Evolutionary conservation across 2,329 filamentous ascomycete species (phyloP), one percentile per base, ranked within the genome.

Genomic region (Capronia coronata): DNA sequence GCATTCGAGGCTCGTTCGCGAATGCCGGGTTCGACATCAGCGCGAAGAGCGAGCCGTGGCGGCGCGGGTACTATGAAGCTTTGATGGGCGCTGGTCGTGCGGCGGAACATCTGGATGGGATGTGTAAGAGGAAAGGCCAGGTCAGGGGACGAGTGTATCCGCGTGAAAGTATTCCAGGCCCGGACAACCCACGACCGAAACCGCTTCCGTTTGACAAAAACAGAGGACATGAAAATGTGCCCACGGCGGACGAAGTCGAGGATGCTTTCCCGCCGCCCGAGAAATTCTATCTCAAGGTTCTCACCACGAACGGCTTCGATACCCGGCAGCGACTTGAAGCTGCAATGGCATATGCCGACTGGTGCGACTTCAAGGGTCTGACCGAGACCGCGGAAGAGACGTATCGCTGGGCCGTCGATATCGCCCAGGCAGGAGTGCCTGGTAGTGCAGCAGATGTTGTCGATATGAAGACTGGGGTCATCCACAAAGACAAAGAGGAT

Each of bases 31-130:
- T 58, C n/a, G 87, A 95, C 64, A 72, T 93, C 48, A 79, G 79
- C 1, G 75, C 69, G 5, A 94, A 89, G 71, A 84, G 82, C 55
- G 87, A 94, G 67, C 75, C 84, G 43, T 97, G 90, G 91, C 75
- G 84, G 61, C 76, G 87, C 48, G 89, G 88, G 1, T 97, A 97
- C 68, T 89, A 84, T 62, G 82, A 94, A 62, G 77, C 83, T 2
- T 70, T 96, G 40, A 87, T 96, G 80, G 76, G 84, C 9, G 80
- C 80, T 52, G 90, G 84, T 0, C 79, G 80, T 57, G 80, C 83
- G 0, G 82, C 88, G 3, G 90, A 96, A 68, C 80, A 90, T 59
- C 71, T 94, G 19, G 87, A 95, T 56, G 85, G 84, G 41, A 74
- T 77, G 37, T 88, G 94, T 66, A 80, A 69, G 38, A 83, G 76